Conservation (phyloP, 306 rosid genomes). For the Begonia masoniana region DNA sequence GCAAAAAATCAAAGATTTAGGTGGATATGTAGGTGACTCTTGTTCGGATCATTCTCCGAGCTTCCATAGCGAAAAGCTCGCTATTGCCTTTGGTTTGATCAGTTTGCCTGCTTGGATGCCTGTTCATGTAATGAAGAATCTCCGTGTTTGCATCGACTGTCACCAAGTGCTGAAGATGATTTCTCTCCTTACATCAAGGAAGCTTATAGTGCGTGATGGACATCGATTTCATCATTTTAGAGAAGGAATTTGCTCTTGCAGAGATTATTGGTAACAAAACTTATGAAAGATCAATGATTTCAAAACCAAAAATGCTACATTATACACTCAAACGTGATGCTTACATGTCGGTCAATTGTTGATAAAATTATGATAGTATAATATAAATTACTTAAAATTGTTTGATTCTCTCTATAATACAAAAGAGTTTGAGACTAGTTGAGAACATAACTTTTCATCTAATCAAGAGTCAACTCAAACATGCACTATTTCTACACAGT, state of each 20-base stretch:
- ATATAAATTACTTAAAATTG: too few relatives aligned
- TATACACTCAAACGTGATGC: too few relatives aligned
- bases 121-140: constrained; percentile 43
- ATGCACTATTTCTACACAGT: too few relatives aligned
- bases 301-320: constrained; percentile 1
- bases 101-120: constrained; percentile 47
- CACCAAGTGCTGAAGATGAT: constrained; percentile 40
- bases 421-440: too few relatives aligned
- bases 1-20: constrained; percentile 33
- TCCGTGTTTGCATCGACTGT: constrained; percentile 43
- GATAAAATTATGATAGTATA: too few relatives aligned
- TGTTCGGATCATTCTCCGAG: constrained; percentile 14
- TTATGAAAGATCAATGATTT: not conserved
- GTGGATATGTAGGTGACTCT: constrained; percentile 17
- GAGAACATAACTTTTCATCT: too few relatives aligned
- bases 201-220: constrained; percentile 44
- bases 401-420: too few relatives aligned
- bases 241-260: constrained; percentile 37
- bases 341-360: too few relatives aligned
- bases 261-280: constrained; percentile 36
- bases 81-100: constrained; percentile 45
- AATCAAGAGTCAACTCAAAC: too few relatives aligned
- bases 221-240: constrained; percentile 44
- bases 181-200: constrained; percentile 36
- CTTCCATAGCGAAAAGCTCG: constrained; percentile 46